Evolutionary conservation across 768 basidiomycete genomes (phyloP).

Genomic region (Leccinum imitatum): DNA sequence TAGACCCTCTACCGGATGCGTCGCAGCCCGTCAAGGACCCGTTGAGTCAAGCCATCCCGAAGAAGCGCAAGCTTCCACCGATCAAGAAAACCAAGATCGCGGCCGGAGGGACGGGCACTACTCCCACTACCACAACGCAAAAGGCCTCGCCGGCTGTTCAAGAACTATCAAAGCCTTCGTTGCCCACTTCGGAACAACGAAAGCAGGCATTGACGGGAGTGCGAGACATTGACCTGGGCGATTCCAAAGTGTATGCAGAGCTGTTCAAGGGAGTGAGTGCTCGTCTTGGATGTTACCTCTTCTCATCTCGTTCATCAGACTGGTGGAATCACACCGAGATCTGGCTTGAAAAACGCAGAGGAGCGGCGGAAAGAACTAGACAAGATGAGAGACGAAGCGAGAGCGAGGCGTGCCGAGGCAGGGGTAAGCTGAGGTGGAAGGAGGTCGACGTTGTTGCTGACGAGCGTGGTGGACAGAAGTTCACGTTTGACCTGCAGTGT

Average conservation of each 20-base stretch:
- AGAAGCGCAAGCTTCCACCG: slow-evolving; percentile 65
- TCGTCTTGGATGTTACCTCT: not conserved
- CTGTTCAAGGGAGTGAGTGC: slow-evolving; percentile 56
- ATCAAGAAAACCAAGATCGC: slow-evolving; percentile 65
- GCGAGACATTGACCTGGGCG: slow-evolving; percentile 62
- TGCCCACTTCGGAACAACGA: slow-evolving; percentile 29
- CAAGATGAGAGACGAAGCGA: slow-evolving; percentile 68
- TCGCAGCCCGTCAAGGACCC: slow-evolving; percentile 31
- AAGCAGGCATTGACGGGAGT: slow-evolving; percentile 47
- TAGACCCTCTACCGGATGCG: slow-evolving; percentile 13
- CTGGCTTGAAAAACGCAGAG: slow-evolving; percentile 56
- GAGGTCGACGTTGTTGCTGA: slow-evolving; percentile 7
- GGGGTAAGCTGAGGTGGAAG: slow-evolving; percentile 40
- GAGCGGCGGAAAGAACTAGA: slow-evolving; percentile 67
- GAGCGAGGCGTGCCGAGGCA: slow-evolving; percentile 53
- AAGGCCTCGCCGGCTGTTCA: slow-evolving; percentile 20
- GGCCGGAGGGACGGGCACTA: slow-evolving; percentile 19
- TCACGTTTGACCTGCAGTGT: slow-evolving; percentile 55
- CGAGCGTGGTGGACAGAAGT: slow-evolving; percentile 34
- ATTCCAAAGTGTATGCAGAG: slow-evolving; percentile 60
- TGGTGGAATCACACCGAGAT: slow-evolving; percentile 44
- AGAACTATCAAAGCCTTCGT: slow-evolving; percentile 28
- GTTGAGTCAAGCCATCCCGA: slow-evolving; percentile 34
- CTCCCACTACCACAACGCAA: slow-evolving; percentile 26
- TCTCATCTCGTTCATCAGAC: slow-evolving; percentile 28